Evolutionary conservation across 225 moss, liverwort and hornwort species (phyloP), one percentile per base, ranked within the genome.

Genomic region (Polytrichum commune): DNA sequence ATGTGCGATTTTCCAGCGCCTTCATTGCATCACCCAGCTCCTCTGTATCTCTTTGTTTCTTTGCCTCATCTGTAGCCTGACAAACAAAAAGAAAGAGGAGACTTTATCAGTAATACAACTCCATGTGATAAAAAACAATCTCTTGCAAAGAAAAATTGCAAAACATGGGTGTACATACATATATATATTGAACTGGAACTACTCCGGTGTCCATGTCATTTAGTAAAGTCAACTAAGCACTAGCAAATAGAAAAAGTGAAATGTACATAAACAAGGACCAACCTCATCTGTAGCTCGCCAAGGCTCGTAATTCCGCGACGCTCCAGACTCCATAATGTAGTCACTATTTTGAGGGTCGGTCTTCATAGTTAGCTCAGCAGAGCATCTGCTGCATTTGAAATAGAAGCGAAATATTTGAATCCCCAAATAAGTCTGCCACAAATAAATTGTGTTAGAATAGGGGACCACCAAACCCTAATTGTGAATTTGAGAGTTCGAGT

Each of bases 231-330:
- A 38, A 38, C 38, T 9, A 10, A 10, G 38, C 10, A 46, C 10
- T 46, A 4, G 30, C 6, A 13, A 46, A 13, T 46, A 46, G 16
- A 46, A 46, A 13, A 46, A 13, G 46, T 13, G 46, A 13, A 46
- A 46, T 46, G 16, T 46, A 4, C 46, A 46, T 46, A 3, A 57
- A 58, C 53, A 7, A 33, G 20, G 9, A 60, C 70, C 55, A 63
- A 90, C 91, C 92, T 95, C 95, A 65, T 95, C 95, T n/a, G 89
- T 89, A 65, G 95, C 92, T 76, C 95, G 83, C 95, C 92, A 95
- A 55, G 95, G 95, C 80, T 95, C 95, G 70, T 84, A 95, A 83
- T 92, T 95, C 16, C 92, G 90, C 61, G 92, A 87, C 19, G 95
- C 95, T 29, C 95, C 95, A 46, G 85, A 77, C 81, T 95, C 95